Conservation (phyloP, 1,284 basidiomycete genomes). For the Exobasidium cylindrosporum region DNA sequence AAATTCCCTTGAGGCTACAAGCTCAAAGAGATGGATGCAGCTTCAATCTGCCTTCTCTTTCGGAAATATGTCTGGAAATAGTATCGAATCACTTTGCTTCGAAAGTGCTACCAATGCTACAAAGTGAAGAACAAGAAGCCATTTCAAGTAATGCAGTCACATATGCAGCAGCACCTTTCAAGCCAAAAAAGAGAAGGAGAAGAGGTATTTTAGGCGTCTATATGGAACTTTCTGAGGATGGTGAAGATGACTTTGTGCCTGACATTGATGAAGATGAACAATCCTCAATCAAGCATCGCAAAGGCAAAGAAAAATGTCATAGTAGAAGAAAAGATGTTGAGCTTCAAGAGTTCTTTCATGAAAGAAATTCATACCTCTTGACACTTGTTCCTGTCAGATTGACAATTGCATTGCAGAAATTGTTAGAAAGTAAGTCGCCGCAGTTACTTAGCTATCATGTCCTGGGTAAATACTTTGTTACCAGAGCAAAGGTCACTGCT, state of each 20-base stretch:
- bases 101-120: background rate
- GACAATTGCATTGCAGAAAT: background rate
- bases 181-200: background rate
- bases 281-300: background rate
- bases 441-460: background rate
- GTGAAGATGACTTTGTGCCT: slow-evolving; percentile 6
- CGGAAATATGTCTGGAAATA: background rate
- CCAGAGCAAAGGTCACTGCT: background rate
- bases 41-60: background rate
- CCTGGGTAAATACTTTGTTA: background rate
- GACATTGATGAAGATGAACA: background rate
- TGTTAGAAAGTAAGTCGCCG: background rate
- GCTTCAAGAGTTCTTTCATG: background rate
- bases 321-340: background rate
- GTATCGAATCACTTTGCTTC: background rate
- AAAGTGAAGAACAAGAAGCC: background rate
- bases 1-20: background rate
- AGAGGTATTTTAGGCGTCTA: slow-evolving; percentile 2
- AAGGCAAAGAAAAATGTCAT: background rate
- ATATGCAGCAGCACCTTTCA: background rate
- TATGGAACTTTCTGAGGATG: background rate
- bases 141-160: background rate
- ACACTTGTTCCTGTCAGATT: background rate
- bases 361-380: slow-evolving; percentile 3
- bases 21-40: background rate